Percentiles rank a stretch among this genome's conserved stretches.
Conservation (phyloP, 2,329 filamentous ascomycete genomes). For the Simplicillium sp. region DNA sequence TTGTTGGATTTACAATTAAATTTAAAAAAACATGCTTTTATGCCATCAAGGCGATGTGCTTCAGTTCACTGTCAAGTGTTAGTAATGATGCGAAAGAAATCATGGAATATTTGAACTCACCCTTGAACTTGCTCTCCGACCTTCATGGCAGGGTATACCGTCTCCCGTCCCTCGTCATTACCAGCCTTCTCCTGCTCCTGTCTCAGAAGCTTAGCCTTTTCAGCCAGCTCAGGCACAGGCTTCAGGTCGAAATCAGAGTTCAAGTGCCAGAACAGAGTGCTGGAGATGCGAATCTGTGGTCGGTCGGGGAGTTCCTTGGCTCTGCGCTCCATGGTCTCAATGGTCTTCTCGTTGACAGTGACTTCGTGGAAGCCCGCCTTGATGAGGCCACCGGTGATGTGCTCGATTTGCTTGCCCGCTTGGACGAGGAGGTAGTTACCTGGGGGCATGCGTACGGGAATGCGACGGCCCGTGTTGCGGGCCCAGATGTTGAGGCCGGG, state of each 20-base stretch:
- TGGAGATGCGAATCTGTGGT: slow-evolving; percentile 47
- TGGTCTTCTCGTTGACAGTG: slow-evolving; percentile 43
- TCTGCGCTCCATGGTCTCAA: slow-evolving; percentile 35
- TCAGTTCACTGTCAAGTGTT: slow-evolving; percentile 32
- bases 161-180: slow-evolving; percentile 41
- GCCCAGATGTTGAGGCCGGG: slow-evolving; percentile 55
- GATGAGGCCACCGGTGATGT: slow-evolving; percentile 50
- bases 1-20: too few species aligned
- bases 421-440: slow-evolving; percentile 52
- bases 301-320: slow-evolving; percentile 31
- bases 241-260: slow-evolving; percentile 45
- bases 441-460: slow-evolving; percentile 47
- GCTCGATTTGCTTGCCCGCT: slow-evolving; percentile 54
- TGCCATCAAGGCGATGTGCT: slow-evolving; percentile 43
- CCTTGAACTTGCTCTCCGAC: slow-evolving; percentile 49
- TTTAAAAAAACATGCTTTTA: slow-evolving; percentile 12
- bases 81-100: neutral
- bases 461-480: slow-evolving; percentile 49
- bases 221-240: slow-evolving; percentile 38
- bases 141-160: slow-evolving; percentile 42
- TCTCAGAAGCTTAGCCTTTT: slow-evolving; percentile 32
- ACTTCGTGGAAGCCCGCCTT: slow-evolving; percentile 56
- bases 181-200: slow-evolving; percentile 37
- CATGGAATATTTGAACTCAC: slow-evolving; percentile 23
- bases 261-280: slow-evolving; percentile 53